Evolutionary conservation across 441 rosid species (phyloP).

Genomic region (Pelargonium exstipulatum): DNA sequence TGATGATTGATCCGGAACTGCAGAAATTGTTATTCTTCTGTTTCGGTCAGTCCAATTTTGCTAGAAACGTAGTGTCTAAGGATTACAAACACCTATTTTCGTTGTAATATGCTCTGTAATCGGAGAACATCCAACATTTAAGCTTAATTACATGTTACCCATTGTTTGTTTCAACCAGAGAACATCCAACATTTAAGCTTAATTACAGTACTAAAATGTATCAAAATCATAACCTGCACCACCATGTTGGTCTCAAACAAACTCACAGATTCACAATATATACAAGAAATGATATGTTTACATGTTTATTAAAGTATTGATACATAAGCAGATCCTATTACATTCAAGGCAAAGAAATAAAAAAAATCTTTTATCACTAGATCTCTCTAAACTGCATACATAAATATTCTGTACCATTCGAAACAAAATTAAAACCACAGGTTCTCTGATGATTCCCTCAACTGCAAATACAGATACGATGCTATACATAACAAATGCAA

Average conservation of each 20-base stretch:
- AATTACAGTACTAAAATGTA: no score
- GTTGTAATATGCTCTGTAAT: background rate
- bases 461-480: constrained; percentile 24
- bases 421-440: constrained; percentile 19
- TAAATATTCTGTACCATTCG: constrained; percentile 23
- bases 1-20: no score
- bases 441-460: constrained; percentile 15
- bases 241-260: background rate
- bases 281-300: no score
- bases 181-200: no score
- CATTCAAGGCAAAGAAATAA: background rate
- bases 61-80: background rate
- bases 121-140: background rate
- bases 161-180: no score
- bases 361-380: background rate
- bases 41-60: background rate
- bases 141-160: background rate
- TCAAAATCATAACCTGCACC: background rate
- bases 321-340: background rate
- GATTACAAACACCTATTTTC: background rate
- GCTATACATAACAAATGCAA: constrained; percentile 31
- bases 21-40: no score
- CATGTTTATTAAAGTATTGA: background rate
- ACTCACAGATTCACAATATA: background rate
- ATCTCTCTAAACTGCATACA: constrained; percentile 19